These are phyloP conservation scores for Physcomitrellopsis africana DNA, from an alignment of 225 moss, liverwort and hornwort genomes.

Conservation along the genomic window DNA sequence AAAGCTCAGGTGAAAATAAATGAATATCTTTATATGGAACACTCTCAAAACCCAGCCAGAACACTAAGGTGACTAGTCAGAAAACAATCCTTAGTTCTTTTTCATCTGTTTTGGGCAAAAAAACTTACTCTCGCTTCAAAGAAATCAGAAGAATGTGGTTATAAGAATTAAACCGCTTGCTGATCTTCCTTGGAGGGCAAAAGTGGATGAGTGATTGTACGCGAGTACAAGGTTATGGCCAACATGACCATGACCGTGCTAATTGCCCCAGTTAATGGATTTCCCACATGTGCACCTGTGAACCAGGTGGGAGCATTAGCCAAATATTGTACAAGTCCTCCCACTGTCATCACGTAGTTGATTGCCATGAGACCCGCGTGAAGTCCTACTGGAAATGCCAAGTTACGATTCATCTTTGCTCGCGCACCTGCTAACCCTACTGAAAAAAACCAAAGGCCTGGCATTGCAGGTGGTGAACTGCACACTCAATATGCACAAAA, in stretches of 20 bases:
- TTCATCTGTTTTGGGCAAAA: too few species aligned
- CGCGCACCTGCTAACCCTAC: slow-evolving; percentile 81
- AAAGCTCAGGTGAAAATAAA: too few species aligned
- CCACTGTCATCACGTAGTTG: slow-evolving; percentile 58
- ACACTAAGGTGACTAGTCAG: too few species aligned
- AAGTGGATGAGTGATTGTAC: slow-evolving; percentile 25
- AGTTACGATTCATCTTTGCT: slow-evolving; percentile 64
- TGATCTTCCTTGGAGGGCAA: background rate
- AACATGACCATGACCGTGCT: slow-evolving; percentile 74
- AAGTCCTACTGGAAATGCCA: slow-evolving; percentile 83
- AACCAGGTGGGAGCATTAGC: slow-evolving; percentile 80
- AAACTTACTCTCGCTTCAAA: too few species aligned
- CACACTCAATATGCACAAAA: background rate
- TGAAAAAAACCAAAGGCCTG: slow-evolving; percentile 82
- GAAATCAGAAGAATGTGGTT: too few species aligned
- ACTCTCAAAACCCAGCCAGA: too few species aligned
- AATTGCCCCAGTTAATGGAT: slow-evolving; percentile 87
- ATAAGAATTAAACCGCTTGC: too few species aligned
- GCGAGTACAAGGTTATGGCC: slow-evolving; percentile 74
- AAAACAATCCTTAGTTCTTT: too few species aligned
- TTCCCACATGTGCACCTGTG: slow-evolving; percentile 74
- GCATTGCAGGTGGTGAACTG: slow-evolving; percentile 85
- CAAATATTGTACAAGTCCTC: slow-evolving; percentile 58
- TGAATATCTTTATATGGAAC: too few species aligned
- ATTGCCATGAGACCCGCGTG: slow-evolving; percentile 79